Evolutionary conservation across 441 rosid genomes (phyloP).

Genomic region (Heliophila coronopifolia): DNA sequence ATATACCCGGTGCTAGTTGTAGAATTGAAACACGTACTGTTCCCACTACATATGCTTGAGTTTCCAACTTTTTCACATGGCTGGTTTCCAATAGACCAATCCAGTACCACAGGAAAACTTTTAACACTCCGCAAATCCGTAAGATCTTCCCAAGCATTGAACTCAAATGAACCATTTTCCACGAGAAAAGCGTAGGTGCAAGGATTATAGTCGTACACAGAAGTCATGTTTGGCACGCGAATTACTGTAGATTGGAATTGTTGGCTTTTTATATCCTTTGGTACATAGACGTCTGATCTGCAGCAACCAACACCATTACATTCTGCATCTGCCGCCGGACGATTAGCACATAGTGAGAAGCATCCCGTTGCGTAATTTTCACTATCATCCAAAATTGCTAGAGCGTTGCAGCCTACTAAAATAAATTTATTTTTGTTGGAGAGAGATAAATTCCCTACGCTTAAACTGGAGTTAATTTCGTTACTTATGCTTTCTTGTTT

Average conservation of each 20-base stretch:
- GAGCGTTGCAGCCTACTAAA: neutral
- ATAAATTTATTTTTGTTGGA: neutral
- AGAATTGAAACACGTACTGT: neutral
- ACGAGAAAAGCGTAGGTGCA: neutral
- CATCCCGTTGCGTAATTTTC: neutral
- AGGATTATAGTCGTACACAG: neutral
- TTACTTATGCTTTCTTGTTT: neutral
- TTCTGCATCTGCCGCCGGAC: neutral
- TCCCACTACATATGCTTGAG: neutral
- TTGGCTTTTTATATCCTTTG: too few species aligned
- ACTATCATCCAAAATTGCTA: rapidly evolving
- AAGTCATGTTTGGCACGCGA: neutral
- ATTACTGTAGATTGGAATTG: too few species aligned
- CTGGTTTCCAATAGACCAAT: constrained; percentile 1
- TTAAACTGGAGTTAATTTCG: too few species aligned
- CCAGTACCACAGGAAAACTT: neutral
- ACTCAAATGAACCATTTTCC: neutral
- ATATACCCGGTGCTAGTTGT: neutral
- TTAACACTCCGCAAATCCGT: neutral
- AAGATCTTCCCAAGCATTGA: neutral
- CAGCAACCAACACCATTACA: constrained; percentile 1
- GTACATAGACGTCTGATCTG: neutral
- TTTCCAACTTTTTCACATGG: neutral
- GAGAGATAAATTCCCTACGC: neutral
- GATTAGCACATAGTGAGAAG: neutral